Base-by-base conservation (phyloP, 2,329 filamentous ascomycete species). In the Monascus ruber region DNA sequence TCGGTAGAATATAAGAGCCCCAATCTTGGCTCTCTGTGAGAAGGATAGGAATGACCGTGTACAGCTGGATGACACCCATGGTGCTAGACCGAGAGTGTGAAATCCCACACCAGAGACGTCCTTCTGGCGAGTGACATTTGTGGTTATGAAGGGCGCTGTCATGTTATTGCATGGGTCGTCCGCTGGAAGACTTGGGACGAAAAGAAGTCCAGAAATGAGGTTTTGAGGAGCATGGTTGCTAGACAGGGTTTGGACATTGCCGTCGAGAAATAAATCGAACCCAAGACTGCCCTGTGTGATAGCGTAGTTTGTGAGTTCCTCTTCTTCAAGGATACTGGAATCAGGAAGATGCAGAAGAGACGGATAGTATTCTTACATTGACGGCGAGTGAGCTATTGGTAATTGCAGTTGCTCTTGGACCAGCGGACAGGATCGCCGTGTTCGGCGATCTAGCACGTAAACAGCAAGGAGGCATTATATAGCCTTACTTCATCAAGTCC, bases 1-100 rank as follows among this genome's bases (percentile, higher is more conserved):
- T 26, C 70, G 58, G 47, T 71, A 80, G 47, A 77, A 74, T n/a
- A 80, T 44, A 39, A 78, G 68, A 17, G 64, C 73, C 33, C 77
- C 72, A 6, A 81, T 70, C 24, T 76, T 72, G 47, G 80, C 76
- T n/a, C 75, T 73, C 17, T 75, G 70, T 2, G 73, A 73, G 8
- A 69, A 65, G 11, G 71, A 63, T 35, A 96, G 71, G 56, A 86
- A 94, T 34, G 81, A 74, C 40, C 72, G 63, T 8, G 85, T 83
- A 56, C 89, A 98, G 25, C 76, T 66, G 5, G 72, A 66, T 45
- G 73, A 83, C 50, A 86, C 77, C 88, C 89, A 96, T 26, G 89
- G 89, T 24, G 85, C 88, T 38, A 95, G 66, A 26, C 83, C 88
- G 50, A 95, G 76, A 37, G 87, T 69, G 40, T 81, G 78, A 58